phyloP scores from a whole-genome alignment of 768 basidiomycete genomes.

The Fomitopsis pulvina region DNA sequence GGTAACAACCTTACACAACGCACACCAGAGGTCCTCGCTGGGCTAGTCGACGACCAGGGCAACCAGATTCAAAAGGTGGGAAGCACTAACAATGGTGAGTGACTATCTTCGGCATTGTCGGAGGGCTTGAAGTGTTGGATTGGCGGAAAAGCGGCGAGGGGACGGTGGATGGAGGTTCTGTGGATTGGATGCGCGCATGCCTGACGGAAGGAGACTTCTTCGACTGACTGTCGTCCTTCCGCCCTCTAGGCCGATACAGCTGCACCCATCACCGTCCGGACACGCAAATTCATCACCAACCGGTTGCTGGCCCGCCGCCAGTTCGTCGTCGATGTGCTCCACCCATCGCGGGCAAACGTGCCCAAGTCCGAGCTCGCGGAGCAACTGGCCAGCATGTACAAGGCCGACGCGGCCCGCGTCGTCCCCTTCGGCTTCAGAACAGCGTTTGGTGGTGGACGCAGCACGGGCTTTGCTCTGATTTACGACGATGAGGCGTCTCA shows the following conservation, averaged over 20 bases:
- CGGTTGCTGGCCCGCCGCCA: conserved; percentile 93
- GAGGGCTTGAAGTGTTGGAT: conserved; percentile 3
- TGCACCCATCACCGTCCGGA: conserved; percentile 91
- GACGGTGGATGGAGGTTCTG: conserved; percentile 27
- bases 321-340: conserved; percentile 91
- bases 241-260: conserved; percentile 60
- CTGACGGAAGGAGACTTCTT: background rate
- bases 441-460: conserved; percentile 96
- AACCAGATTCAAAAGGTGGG: conserved; percentile 21
- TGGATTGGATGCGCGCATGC: conserved; percentile 25
- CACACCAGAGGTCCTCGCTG: conserved; percentile 6
- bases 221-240: conserved; percentile 10
- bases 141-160: conserved; percentile 18
- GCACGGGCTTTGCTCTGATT: conserved; percentile 95
- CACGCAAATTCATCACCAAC: conserved; percentile 99
- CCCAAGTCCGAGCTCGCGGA: conserved; percentile 87
- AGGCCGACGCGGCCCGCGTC: conserved; percentile 84
- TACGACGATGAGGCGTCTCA: conserved; percentile 95
- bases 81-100: conserved; percentile 27
- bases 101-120: conserved; percentile 10
- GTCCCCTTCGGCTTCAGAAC: conserved; percentile 94
- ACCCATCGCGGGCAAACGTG: conserved; percentile 93
- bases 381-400: conserved; percentile 90
- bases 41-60: conserved; percentile 23
- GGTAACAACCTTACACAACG: conserved; percentile 6